These are phyloP conservation scores for Hypoxylon sp. DNA, from an alignment of 2,329 filamentous ascomycete species.

Conservation along the genomic window DNA sequence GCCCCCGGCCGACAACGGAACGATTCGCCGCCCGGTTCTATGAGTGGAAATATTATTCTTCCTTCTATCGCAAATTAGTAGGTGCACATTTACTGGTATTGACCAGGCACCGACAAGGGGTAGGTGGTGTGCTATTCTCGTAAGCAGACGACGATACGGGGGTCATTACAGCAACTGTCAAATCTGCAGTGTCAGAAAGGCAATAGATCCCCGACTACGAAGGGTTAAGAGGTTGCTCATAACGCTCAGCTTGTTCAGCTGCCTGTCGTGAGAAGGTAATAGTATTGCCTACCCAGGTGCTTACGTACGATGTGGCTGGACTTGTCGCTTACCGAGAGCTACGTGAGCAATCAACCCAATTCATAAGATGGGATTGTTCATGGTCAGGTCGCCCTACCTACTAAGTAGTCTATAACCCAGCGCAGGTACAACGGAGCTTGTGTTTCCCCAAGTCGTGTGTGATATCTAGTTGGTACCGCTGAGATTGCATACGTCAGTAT, in stretches of 20 bases:
- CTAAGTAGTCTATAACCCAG: slow-evolving; percentile 5
- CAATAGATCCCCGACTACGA: neutral
- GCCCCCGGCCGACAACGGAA: slow-evolving; percentile 31
- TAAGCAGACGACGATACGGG: neutral
- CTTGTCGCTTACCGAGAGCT: slow-evolving; percentile 12
- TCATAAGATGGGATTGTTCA: slow-evolving; percentile 3
- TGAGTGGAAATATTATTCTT: slow-evolving; percentile 12
- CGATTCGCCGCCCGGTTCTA: slow-evolving; percentile 12
- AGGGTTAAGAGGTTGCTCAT: neutral
- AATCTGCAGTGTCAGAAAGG: neutral
- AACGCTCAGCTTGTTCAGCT: slow-evolving; percentile 5
- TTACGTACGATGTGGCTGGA: slow-evolving; percentile 17
- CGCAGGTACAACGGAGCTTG: slow-evolving; percentile 29
- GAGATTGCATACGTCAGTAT: slow-evolving; percentile 20
- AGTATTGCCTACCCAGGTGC: slow-evolving; percentile 1
- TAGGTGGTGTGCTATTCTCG: neutral
- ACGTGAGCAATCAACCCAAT: slow-evolving; percentile 8
- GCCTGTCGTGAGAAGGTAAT: neutral
- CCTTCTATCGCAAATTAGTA: neutral
- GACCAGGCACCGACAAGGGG: neutral
- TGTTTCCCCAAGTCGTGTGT: slow-evolving; percentile 30
- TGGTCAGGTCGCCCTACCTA: neutral
- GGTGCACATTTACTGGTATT: neutral
- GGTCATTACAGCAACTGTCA: neutral
- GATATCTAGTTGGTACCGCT: slow-evolving; percentile 6